phyloP scores from a whole-genome alignment of 2,329 filamentous ascomycete species.

The Aspergillus pseudonomiae region DNA sequence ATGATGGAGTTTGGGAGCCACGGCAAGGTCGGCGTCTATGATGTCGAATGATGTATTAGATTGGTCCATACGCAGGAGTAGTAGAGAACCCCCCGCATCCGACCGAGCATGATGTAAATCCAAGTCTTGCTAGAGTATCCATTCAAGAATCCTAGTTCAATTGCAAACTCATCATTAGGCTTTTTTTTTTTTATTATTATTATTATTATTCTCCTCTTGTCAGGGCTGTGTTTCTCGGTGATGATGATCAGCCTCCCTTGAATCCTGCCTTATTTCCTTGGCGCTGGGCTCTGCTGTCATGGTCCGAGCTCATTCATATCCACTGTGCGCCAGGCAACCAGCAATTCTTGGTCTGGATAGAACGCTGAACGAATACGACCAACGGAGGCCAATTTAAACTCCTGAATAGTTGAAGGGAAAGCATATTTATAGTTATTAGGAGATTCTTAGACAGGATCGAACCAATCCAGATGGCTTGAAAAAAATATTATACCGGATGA shows the following conservation, averaged over 20 bases:
- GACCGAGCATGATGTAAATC: slow-evolving; percentile 1
- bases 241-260: slow-evolving; percentile 5
- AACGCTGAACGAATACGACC: slow-evolving; percentile 4
- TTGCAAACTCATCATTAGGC: too few relatives aligned
- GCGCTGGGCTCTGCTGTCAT: slow-evolving; percentile 4
- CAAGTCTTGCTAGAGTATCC: neutral
- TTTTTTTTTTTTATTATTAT: neutral
- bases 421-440: neutral
- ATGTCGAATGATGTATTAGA: slow-evolving; percentile 16
- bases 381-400: slow-evolving; percentile 3
- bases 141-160: neutral
- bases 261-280: slow-evolving; percentile 8
- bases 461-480: neutral
- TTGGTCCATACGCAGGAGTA: neutral
- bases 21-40: slow-evolving; percentile 8
- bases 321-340: slow-evolving; percentile 10
- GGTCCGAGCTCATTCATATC: slow-evolving; percentile 11
- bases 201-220: neutral
- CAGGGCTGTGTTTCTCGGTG: neutral
- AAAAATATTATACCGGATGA: neutral
- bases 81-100: neutral
- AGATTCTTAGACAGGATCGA: neutral
- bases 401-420: neutral
- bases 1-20: neutral
- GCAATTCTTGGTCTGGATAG: neutral